Evolutionary conservation across 805 yeast species (phyloP).

Genomic region (Myxozyma vanderwaltii): DNA sequence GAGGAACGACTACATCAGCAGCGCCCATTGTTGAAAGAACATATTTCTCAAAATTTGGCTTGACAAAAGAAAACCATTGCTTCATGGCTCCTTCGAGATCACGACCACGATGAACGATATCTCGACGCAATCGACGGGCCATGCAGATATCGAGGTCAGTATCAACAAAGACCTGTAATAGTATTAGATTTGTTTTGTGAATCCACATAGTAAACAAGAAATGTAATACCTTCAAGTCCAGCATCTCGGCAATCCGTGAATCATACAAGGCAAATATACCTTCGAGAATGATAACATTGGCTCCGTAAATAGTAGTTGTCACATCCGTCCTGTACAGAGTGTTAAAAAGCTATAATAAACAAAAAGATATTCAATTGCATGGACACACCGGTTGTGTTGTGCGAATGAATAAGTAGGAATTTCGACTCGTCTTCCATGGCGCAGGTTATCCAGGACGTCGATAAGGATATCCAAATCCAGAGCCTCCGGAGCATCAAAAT

Average conservation of each 20-base stretch:
- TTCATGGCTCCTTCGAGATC: conserved; percentile 77
- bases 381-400: conserved; percentile 48
- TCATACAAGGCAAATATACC: conserved; percentile 86
- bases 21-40: conserved; percentile 73
- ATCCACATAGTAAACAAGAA: no score
- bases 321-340: conserved; percentile 59
- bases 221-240: conserved; percentile 70
- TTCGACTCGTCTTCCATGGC: conserved; percentile 64
- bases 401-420: conserved; percentile 73
- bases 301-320: conserved; percentile 81
- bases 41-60: conserved; percentile 81
- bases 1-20: conserved; percentile 89
- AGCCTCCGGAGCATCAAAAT: conserved; percentile 86
- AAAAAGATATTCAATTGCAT: no score
- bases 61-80: conserved; percentile 90
- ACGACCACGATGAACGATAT: conserved; percentile 81
- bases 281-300: conserved; percentile 88
- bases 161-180: conserved; percentile 63
- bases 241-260: conserved; percentile 63
- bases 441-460: conserved; percentile 63
- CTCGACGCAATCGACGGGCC: conserved; percentile 84
- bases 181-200: no score
- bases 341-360: no score
- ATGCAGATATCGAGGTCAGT: conserved; percentile 92
- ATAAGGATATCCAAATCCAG: conserved; percentile 74